Conservation (phyloP, 345 rosid genomes). For the Heritiera littoralis region DNA sequence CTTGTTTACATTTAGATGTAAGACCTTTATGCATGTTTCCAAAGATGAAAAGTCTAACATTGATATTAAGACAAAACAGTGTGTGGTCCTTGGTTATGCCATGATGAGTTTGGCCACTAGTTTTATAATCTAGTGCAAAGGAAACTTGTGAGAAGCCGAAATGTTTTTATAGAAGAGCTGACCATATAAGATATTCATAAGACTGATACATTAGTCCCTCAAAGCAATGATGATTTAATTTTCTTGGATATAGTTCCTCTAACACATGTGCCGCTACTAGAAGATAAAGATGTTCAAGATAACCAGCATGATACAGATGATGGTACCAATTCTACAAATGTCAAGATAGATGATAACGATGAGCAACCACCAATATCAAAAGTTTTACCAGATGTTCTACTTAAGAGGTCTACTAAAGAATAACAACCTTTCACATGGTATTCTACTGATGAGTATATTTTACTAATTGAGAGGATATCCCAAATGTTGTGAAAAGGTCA, state of each 20-base stretch:
- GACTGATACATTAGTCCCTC: too few relatives aligned
- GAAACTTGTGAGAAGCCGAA: too few relatives aligned
- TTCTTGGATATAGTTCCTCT: too few relatives aligned
- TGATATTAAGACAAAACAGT: background rate
- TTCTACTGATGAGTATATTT: background rate
- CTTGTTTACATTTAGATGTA: too few relatives aligned
- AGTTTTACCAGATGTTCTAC: background rate
- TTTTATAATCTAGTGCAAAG: background rate
- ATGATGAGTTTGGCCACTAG: background rate
- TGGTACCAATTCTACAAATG: background rate
- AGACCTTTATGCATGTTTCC: too few relatives aligned
- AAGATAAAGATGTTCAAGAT: background rate
- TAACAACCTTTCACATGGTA: background rate
- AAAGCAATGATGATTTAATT: too few relatives aligned
- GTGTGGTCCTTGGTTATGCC: background rate
- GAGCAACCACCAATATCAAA: background rate
- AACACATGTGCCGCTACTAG: too few relatives aligned
- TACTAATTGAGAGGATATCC: background rate
- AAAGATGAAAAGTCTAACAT: background rate
- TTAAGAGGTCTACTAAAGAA: background rate
- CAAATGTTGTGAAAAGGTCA: background rate
- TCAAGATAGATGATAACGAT: background rate
- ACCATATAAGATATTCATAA: too few relatives aligned
- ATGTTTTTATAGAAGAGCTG: too few relatives aligned
- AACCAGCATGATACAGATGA: background rate